Evolutionary conservation across 2,329 filamentous ascomycete genomes (phyloP).

Genomic region (Coniosporium tulheliwenetii): DNA sequence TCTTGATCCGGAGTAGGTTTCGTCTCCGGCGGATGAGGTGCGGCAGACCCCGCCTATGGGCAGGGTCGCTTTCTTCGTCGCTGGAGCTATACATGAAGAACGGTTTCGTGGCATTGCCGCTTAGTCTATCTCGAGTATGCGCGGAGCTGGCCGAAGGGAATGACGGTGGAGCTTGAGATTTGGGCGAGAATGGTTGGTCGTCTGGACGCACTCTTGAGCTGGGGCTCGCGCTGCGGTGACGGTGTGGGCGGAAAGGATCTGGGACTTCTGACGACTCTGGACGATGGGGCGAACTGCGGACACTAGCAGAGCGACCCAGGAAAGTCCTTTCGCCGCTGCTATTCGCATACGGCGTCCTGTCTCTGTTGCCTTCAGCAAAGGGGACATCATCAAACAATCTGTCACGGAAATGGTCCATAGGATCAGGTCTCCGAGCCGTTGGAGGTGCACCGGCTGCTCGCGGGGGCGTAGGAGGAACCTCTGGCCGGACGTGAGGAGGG

Average conservation of each 20-base stretch:
- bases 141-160: too few species aligned
- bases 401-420: slow-evolving; percentile 18
- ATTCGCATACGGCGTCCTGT: slow-evolving; percentile 34
- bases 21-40: too few species aligned
- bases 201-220: not conserved
- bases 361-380: slow-evolving; percentile 31
- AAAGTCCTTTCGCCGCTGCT: slow-evolving; percentile 41
- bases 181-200: not conserved
- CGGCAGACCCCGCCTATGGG: too few species aligned
- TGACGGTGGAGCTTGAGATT: too few species aligned
- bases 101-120: too few species aligned
- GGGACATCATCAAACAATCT: slow-evolving; percentile 17
- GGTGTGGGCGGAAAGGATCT: not conserved
- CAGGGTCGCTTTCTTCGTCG: too few species aligned
- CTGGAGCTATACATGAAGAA: too few species aligned
- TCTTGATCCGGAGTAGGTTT: too few species aligned
- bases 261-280: not conserved
- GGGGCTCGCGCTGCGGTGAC: slow-evolving; percentile 2
- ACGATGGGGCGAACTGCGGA: slow-evolving; percentile 24
- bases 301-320: slow-evolving; percentile 36
- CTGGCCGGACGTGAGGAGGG: not conserved
- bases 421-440: slow-evolving; percentile 20
- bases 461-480: slow-evolving; percentile 16
- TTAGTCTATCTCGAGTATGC: too few species aligned
- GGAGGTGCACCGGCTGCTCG: slow-evolving; percentile 13